phyloP scores from a whole-genome alignment of 306 rosid genomes.

The Calophaca sinica region DNA sequence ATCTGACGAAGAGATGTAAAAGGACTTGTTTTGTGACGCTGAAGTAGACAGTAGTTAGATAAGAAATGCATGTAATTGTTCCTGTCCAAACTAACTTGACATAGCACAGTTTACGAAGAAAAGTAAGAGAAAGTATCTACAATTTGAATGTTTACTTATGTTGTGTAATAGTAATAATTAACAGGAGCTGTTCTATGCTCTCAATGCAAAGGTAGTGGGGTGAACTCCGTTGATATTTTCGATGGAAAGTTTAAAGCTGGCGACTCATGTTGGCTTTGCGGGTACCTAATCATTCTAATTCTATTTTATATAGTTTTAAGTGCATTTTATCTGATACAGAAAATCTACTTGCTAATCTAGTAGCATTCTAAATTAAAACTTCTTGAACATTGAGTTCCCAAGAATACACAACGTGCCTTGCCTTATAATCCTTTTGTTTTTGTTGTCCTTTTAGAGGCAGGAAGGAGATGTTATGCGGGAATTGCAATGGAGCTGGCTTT shows the following conservation, averaged over 20 bases:
- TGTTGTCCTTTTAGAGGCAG: constrained; percentile 49
- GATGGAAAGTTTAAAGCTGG: constrained; percentile 64
- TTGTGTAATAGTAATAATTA: constrained; percentile 12
- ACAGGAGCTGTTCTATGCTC: constrained; percentile 65
- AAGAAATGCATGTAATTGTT: too few relatives aligned
- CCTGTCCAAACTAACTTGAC: too few relatives aligned
- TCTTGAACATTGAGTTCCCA: too few relatives aligned
- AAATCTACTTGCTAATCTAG: background rate
- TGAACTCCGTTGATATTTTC: constrained; percentile 62
- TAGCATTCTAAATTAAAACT: too few relatives aligned
- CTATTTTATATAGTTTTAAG: background rate
- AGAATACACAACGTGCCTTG: too few relatives aligned
- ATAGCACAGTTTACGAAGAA: too few relatives aligned
- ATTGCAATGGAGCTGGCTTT: constrained; percentile 69
- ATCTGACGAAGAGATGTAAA: too few relatives aligned
- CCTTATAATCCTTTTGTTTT: background rate
- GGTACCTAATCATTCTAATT: constrained; percentile 45
- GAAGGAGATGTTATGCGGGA: constrained; percentile 63
- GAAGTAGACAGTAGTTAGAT: too few relatives aligned
- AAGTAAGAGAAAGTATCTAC: too few relatives aligned
- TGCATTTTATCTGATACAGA: constrained; percentile 7
- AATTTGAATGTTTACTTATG: background rate
- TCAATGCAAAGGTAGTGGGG: constrained; percentile 66
- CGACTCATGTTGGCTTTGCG: constrained; percentile 67
- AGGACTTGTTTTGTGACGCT: too few relatives aligned